These are phyloP conservation scores for Hysterangium stoloniferum DNA, from an alignment of 768 basidiomycete species.

Conservation along the genomic window DNA sequence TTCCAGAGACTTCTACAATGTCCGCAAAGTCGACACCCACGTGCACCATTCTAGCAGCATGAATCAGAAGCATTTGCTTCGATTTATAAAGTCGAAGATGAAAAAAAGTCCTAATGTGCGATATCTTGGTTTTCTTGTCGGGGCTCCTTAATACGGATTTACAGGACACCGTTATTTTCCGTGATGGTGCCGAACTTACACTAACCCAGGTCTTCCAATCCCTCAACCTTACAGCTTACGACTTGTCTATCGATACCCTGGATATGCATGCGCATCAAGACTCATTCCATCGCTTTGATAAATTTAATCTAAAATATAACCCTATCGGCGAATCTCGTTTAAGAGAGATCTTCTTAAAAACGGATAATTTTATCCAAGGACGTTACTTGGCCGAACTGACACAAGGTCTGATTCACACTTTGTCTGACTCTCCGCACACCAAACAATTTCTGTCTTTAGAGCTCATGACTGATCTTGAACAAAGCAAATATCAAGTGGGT, in stretches of 20 bases:
- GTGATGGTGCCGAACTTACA: conserved; percentile 84
- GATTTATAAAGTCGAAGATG: conserved; percentile 99
- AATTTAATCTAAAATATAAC: conserved; percentile 97
- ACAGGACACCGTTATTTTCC: conserved; percentile 92
- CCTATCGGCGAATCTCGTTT: conserved; percentile 92
- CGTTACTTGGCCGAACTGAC: conserved; percentile 93
- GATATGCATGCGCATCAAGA: conserved; percentile 99
- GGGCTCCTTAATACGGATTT: background rate
- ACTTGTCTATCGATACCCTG: conserved; percentile 95
- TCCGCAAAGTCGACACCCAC: conserved; percentile 97
- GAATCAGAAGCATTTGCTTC: conserved; percentile 98
- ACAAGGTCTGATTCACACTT: conserved; percentile 44
- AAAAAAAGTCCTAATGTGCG: conserved; percentile 73
- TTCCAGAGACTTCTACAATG: conserved; percentile 94
- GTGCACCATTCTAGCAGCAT: conserved; percentile 98
- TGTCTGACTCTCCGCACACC: conserved; percentile 1
- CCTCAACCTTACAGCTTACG: conserved; percentile 90
- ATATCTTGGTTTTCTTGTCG: conserved; percentile 6
- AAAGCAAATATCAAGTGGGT: conserved; percentile 92
- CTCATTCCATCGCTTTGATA: conserved; percentile 97
- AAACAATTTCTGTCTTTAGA: conserved; percentile 40
- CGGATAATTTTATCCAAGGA: conserved; percentile 90
- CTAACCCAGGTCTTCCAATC: conserved; percentile 94
- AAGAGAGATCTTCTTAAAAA: conserved; percentile 96
- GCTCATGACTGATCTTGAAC: conserved; percentile 95